Evolutionary conservation across 345 rosid genomes (phyloP).

Genomic region (Lepidium aucheri): DNA sequence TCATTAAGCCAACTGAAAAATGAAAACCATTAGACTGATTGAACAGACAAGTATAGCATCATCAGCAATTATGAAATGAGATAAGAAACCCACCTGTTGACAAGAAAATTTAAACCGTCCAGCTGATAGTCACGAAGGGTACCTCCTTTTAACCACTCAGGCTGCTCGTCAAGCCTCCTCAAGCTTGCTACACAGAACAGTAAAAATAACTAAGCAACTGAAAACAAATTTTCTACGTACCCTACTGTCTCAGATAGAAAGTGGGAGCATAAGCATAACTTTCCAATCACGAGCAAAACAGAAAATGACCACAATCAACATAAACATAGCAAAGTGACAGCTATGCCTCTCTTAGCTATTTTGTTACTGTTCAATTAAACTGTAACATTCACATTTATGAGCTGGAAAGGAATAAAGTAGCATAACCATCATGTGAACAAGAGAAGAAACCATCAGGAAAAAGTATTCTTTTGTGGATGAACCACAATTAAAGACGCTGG

Average conservation of each 20-base stretch:
- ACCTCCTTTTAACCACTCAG: conserved; percentile 95
- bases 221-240: not conserved
- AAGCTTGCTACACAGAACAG: conserved; percentile 52
- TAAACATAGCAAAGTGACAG: not conserved
- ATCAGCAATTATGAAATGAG: not conserved
- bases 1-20: conserved; percentile 91
- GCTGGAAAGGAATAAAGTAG: not conserved
- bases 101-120: conserved; percentile 95
- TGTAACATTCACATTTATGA: not conserved
- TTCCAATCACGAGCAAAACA: not conserved
- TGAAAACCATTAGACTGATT: conserved; percentile 3
- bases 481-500: not conserved
- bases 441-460: not conserved
- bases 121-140: conserved; percentile 98
- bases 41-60: conserved; percentile 5
- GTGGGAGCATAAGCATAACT: not conserved
- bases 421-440: not conserved
- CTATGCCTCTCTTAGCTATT: not conserved
- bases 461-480: not conserved
- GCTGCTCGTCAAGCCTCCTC: conserved; percentile 97
- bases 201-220: conserved; percentile 4
- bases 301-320: conserved; percentile 8
- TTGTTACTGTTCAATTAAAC: not conserved
- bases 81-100: conserved; percentile 64
- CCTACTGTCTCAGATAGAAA: not conserved